Evolutionary conservation across 805 yeast genomes (phyloP).

Genomic region (Starmerella bombicola): DNA sequence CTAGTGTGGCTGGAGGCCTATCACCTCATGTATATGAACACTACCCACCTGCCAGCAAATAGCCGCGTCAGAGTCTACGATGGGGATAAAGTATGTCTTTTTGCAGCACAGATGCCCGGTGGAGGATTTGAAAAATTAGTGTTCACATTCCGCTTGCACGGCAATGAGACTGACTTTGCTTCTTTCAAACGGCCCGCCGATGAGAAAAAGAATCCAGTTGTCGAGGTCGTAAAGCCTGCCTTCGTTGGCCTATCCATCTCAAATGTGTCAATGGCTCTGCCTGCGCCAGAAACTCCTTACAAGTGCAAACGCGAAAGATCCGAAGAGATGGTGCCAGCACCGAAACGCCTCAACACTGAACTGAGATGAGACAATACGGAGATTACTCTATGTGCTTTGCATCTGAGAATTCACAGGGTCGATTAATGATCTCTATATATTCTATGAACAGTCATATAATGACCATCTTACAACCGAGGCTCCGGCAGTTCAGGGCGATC

Average conservation of each 20-base stretch:
- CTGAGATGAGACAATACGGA: conserved; percentile 2
- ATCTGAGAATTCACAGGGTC: no score
- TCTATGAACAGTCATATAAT: no score
- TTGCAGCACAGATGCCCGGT: conserved; percentile 44
- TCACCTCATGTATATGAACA: conserved; percentile 58
- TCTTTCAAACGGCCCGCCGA: conserved; percentile 8
- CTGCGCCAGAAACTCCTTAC: conserved; percentile 9
- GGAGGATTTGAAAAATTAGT: conserved; percentile 28
- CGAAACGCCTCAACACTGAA: conserved; percentile 18
- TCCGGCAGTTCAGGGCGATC: conserved; percentile 17
- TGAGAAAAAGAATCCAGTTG: conserved; percentile 7
- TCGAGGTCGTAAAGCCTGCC: conserved; percentile 1
- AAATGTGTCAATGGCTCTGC: conserved; percentile 8
- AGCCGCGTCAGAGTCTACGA: conserved; percentile 45
- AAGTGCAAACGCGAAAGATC: conserved; percentile 16
- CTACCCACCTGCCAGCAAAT: conserved; percentile 46
- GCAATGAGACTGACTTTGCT: background rate
- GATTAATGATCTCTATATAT: no score
- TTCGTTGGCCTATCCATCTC: background rate
- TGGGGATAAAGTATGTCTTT: conserved; percentile 54
- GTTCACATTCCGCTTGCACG: conserved; percentile 9
- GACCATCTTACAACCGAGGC: conserved; percentile 4
- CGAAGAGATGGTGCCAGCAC: conserved; percentile 12
- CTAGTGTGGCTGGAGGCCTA: conserved; percentile 75
- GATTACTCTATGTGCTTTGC: no score